Conservation (phyloP, 208 protist genomes). For the Trypanosoma scelopori region DNA sequence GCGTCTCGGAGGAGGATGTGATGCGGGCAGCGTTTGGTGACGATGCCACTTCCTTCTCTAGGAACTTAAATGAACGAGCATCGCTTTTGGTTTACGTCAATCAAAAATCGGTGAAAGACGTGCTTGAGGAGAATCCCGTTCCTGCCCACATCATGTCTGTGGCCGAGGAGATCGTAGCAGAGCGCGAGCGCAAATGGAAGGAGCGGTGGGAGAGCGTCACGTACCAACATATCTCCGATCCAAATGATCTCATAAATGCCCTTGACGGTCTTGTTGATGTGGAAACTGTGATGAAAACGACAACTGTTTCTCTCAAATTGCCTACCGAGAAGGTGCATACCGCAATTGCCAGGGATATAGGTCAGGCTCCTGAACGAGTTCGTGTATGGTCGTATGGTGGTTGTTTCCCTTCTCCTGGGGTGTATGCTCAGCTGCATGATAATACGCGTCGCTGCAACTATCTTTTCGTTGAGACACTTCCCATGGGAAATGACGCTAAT, state of each 20-base stretch:
- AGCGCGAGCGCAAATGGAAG: conserved; percentile 19
- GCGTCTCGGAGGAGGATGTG: conserved; percentile 44
- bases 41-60: neutral
- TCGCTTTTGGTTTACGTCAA: conserved; percentile 79
- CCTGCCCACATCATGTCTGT: conserved; percentile 35
- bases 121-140: conserved; percentile 36
- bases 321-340: conserved; percentile 23
- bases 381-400: conserved; percentile 29
- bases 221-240: conserved; percentile 40
- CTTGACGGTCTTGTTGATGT: conserved; percentile 39
- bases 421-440: neutral
- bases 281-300: conserved; percentile 20
- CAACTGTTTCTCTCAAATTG: conserved; percentile 23
- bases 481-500: neutral
- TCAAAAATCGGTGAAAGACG: conserved; percentile 23
- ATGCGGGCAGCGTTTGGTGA: conserved; percentile 61
- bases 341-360: conserved; percentile 38
- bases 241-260: conserved; percentile 34
- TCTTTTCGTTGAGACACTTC: conserved; percentile 22
- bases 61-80: conserved; percentile 49
- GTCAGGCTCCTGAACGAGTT: conserved; percentile 28
- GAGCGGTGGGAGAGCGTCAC: conserved; percentile 20
- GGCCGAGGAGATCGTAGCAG: conserved; percentile 36
- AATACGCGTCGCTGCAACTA: neutral
- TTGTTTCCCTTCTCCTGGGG: neutral